phyloP scores from a whole-genome alignment of 352 stramenopile genomes.

The Phytopythium vexans region DNA sequence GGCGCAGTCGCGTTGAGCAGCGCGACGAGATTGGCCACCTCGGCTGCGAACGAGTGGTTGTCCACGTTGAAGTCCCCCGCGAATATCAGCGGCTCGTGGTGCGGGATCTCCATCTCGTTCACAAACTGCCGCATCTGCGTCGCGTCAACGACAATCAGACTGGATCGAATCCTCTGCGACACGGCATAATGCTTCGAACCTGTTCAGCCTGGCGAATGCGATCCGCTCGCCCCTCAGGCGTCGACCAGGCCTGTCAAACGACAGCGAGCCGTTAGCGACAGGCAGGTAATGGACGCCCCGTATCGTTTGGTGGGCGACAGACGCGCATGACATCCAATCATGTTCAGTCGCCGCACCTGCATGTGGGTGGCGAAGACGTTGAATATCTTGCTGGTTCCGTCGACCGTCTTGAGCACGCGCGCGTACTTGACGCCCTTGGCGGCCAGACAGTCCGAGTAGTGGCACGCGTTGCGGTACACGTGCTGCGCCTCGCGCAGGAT shows the following conservation, averaged over 20 bases:
- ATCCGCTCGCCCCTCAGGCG: slow-evolving; percentile 48
- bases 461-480: slow-evolving; percentile 69
- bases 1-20: slow-evolving; percentile 51
- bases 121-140: slow-evolving; percentile 61
- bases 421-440: slow-evolving; percentile 86
- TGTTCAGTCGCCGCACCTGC: slow-evolving; percentile 31
- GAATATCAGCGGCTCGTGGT: slow-evolving; percentile 77
- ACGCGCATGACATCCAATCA: neutral
- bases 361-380: slow-evolving; percentile 87
- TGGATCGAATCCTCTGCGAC: neutral
- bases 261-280: too few species aligned
- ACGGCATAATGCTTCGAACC: slow-evolving; percentile 14
- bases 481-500: slow-evolving; percentile 78
- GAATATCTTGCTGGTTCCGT: slow-evolving; percentile 58
- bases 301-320: neutral
- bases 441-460: slow-evolving; percentile 81
- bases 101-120: slow-evolving; percentile 51
- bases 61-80: slow-evolving; percentile 85
- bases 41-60: slow-evolving; percentile 66
- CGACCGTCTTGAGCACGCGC: slow-evolving; percentile 58
- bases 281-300: too few species aligned
- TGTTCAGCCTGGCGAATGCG: slow-evolving; percentile 68
- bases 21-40: slow-evolving; percentile 62
- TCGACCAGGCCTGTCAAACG: slow-evolving; percentile 67
- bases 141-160: neutral